These are phyloP conservation scores for Purshia tridentata DNA, from an alignment of 306 rosid genomes.

Conservation along the genomic window DNA sequence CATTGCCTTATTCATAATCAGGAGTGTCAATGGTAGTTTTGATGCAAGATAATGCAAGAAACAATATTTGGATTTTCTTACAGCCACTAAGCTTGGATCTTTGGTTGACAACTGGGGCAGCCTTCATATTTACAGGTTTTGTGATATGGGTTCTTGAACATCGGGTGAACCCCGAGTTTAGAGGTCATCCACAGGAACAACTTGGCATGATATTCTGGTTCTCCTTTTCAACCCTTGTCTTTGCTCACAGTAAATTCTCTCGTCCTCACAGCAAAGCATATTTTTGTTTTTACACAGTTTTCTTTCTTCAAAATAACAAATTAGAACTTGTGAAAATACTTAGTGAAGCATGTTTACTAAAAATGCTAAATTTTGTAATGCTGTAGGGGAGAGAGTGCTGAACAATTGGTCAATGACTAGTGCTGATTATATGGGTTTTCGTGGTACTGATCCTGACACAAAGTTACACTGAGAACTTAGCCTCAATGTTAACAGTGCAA, in stretches of 20 bases:
- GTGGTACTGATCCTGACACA: slow-evolving; percentile 46
- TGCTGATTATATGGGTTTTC: slow-evolving; percentile 43
- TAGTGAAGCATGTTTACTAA: neutral
- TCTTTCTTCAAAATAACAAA: neutral
- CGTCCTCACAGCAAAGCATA: neutral
- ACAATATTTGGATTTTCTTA: slow-evolving; percentile 45
- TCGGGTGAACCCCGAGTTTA: slow-evolving; percentile 19
- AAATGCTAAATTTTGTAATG: neutral
- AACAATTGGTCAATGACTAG: slow-evolving; percentile 36
- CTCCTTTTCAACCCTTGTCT: slow-evolving; percentile 43
- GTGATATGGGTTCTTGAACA: slow-evolving; percentile 42
- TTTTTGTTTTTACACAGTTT: neutral
- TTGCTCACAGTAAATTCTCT: slow-evolving; percentile 36
- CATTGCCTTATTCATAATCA: slow-evolving; percentile 40
- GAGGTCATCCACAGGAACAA: slow-evolving; percentile 26
- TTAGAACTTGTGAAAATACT: neutral
- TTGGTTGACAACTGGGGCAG: slow-evolving; percentile 34
- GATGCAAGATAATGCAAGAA: slow-evolving; percentile 17
- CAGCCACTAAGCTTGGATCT: slow-evolving; percentile 41
- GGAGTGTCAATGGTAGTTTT: slow-evolving; percentile 42
- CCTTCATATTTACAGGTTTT: slow-evolving; percentile 31
- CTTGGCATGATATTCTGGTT: slow-evolving; percentile 35
- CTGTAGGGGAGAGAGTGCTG: slow-evolving; percentile 31
- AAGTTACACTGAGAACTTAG: slow-evolving; percentile 47
- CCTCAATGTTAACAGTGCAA: slow-evolving; percentile 40